Evolutionary conservation across 2,329 filamentous ascomycete species (phyloP), one percentile per base, ranked within the genome.

Genomic region (Diaporthe capsici): DNA sequence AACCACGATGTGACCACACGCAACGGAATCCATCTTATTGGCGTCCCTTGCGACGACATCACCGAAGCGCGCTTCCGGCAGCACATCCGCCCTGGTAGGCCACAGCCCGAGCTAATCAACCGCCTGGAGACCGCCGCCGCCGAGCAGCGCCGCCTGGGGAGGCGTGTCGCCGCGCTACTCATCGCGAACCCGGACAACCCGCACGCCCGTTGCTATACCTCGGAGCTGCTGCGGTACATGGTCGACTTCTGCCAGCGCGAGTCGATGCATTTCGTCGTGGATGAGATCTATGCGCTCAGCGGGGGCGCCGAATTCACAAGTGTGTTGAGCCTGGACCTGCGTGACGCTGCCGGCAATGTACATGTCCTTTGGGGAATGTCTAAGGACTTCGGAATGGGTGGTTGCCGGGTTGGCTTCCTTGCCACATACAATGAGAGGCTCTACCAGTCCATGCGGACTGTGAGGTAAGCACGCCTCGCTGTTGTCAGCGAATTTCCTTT

Each of bases 181-280:
- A 60, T 77, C 17, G 72, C 72, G 13, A 77, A 77, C 37, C 76
- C 76, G n/a, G 70, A 76, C 31, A 77, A 77, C 49, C 76, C 76
- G 9, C 57, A 73, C 9, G 76, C 67, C 3, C 44, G 63, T 28
- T 77, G 73, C 53, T 77, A 77, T 17, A 71, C 68, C 13, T 12
- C 58, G 17, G 74, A 71, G 17, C 37, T 76, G 49, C 47, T 77
- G 44, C 47, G 65, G 39, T 71, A 72, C 25, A 55, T 77, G 22
- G 73, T 71, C 34, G 60, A 57, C 22, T 77, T 75, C 42, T 77
- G 76, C 49, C 58, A 60, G 70, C 31, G 47, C 17, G 31, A 77
- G 68, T n/a, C 44, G n/a, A 39, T 76, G 17, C 76, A 77, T 22
- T 58, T 77, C 39, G 74, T 77, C 7, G 73, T 71, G 13, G 76